Conservation (phyloP, 495 filamentous ascomycete genomes). For the Tuber indicum region DNA sequence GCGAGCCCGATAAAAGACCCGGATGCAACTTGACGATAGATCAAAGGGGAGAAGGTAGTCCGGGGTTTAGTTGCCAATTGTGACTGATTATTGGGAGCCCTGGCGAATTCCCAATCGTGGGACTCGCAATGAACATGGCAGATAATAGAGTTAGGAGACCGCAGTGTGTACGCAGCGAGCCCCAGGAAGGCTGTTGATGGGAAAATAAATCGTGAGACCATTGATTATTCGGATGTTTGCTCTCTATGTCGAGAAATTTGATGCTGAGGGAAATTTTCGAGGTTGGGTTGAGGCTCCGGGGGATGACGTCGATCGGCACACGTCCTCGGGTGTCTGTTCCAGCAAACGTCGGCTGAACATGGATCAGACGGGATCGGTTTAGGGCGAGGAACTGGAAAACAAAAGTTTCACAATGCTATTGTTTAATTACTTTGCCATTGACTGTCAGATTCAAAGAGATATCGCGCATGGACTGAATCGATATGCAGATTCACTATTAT, state of each 20-base stretch:
- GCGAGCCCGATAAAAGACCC: constrained; percentile 38
- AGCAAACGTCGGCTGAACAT: no score
- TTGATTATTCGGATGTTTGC: constrained; percentile 6
- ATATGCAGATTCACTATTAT: no score
- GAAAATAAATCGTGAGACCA: constrained; percentile 28
- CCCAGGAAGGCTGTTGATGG: constrained; percentile 28
- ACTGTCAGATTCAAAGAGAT: no score
- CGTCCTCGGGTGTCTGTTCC: neutral
- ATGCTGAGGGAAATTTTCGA: constrained; percentile 1
- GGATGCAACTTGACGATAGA: constrained; percentile 37
- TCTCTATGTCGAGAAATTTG: constrained; percentile 13
- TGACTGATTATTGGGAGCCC: neutral
- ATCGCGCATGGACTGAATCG: no score
- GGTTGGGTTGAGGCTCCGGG: constrained; percentile 6
- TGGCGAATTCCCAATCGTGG: neutral
- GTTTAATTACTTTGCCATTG: no score
- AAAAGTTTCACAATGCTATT: no score
- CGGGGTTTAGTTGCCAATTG: constrained; percentile 12
- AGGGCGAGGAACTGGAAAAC: no score
- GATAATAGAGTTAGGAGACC: neutral
- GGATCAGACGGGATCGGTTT: no score
- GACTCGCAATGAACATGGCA: neutral
- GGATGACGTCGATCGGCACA: constrained; percentile 25
- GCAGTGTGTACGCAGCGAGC: constrained; percentile 22
- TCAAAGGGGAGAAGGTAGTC: constrained; percentile 25